These are phyloP conservation scores for Colletotrichum eremochloae DNA, from an alignment of 2,329 filamentous ascomycete species.

Conservation along the genomic window DNA sequence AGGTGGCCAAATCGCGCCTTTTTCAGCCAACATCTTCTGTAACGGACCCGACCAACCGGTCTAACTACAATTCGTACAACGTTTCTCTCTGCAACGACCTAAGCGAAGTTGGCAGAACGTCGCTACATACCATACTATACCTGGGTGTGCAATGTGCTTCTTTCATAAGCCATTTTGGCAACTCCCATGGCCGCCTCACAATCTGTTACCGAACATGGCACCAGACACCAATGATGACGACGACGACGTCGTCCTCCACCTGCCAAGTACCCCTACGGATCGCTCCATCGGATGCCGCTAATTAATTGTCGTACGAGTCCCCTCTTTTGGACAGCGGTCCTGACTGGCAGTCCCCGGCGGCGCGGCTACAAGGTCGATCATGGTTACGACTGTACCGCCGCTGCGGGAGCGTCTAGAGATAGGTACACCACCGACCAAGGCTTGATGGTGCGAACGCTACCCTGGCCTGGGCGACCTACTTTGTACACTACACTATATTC, in stretches of 20 bases:
- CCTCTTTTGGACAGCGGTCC: slow-evolving; percentile 24
- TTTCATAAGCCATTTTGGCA: slow-evolving; percentile 15
- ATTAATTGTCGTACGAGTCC: slow-evolving; percentile 41
- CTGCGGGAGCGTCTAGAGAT: slow-evolving; percentile 33
- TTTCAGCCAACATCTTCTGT: background rate
- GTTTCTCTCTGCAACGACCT: background rate
- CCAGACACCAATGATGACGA: slow-evolving; percentile 12
- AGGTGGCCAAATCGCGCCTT: background rate
- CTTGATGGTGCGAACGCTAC: slow-evolving; percentile 15
- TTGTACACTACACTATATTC: background rate
- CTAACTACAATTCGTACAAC: background rate
- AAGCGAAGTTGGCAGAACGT: background rate
- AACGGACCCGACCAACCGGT: background rate
- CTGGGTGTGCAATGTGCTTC: background rate
- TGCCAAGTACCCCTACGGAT: slow-evolving; percentile 23
- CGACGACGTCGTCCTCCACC: slow-evolving; percentile 11
- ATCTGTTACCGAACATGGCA: slow-evolving; percentile 26
- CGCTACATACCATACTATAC: background rate
- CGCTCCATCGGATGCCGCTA: slow-evolving; percentile 29
- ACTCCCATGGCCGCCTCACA: slow-evolving; percentile 10
- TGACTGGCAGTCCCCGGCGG: slow-evolving; percentile 38
- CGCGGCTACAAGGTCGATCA: slow-evolving; percentile 40
- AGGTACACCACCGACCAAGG: slow-evolving; percentile 29
- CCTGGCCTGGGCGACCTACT: slow-evolving; percentile 14
- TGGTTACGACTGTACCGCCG: slow-evolving; percentile 31